Evolutionary conservation across 2,329 filamentous ascomycete species (phyloP).

Genomic region (Tolypocladium album): DNA sequence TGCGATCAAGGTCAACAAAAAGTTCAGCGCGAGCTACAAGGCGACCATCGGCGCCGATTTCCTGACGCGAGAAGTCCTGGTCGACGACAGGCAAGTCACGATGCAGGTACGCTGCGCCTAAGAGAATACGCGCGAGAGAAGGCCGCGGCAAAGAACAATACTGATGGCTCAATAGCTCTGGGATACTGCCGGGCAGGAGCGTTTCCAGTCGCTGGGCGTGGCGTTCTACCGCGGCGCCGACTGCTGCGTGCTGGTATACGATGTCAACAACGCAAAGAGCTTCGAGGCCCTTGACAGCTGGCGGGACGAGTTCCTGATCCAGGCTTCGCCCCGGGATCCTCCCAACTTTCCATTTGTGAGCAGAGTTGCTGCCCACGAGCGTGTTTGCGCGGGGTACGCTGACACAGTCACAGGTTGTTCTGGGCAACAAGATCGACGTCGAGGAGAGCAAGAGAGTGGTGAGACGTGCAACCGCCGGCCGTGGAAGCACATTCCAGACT

Average conservation of each 20-base stretch:
- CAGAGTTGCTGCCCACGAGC: constrained; percentile 7
- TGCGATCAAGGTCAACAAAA: constrained; percentile 82
- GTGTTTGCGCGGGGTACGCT: constrained; percentile 2
- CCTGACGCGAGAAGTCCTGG: constrained; percentile 92
- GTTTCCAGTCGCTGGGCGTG: constrained; percentile 93
- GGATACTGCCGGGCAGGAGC: constrained; percentile 95
- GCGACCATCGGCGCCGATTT: constrained; percentile 98
- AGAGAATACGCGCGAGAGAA: neutral
- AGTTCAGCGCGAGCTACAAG: constrained; percentile 99
- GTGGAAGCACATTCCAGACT: neutral
- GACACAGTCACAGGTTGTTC: constrained; percentile 55
- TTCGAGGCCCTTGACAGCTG: constrained; percentile 98
- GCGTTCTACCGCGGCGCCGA: constrained; percentile 96
- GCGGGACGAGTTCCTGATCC: constrained; percentile 96
- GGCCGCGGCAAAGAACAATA: constrained; percentile 5
- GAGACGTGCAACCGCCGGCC: constrained; percentile 15
- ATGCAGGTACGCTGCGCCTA: constrained; percentile 64
- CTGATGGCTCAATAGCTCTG: constrained; percentile 56
- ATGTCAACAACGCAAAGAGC: constrained; percentile 98
- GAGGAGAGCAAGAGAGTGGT: constrained; percentile 95
- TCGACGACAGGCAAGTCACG: constrained; percentile 93
- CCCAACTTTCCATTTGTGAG: constrained; percentile 95
- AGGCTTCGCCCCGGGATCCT: constrained; percentile 90
- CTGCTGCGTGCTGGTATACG: constrained; percentile 95
- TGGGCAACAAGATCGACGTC: constrained; percentile 98